A percentile compares a stretch with the other conserved stretches of the same genome.
These are phyloP conservation scores for Triticum turgidum DNA, from an alignment of 176 grass and related monocot species.

Conservation along the genomic window DNA sequence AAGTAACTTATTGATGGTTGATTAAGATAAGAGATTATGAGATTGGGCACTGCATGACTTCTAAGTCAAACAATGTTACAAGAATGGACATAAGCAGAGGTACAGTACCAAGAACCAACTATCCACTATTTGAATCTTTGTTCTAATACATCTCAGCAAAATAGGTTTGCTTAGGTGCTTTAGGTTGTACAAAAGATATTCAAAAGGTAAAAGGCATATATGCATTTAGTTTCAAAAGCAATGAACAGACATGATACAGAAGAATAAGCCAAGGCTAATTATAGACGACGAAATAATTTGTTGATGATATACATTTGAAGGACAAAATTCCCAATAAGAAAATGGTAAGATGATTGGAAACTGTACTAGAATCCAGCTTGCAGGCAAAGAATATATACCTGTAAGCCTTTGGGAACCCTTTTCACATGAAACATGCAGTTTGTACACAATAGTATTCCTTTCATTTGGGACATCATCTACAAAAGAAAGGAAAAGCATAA, in stretches of 20 bases:
- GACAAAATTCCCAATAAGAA: not conserved
- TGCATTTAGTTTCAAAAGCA: conserved; percentile 23
- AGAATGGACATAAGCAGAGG: not conserved
- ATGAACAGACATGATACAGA: not conserved
- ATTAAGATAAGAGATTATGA: not conserved
- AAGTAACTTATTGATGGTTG: not conserved
- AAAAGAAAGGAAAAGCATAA: conserved; percentile 29
- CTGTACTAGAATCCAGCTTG: not conserved
- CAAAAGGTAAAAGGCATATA: not conserved
- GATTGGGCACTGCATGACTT: not conserved
- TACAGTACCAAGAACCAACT: not conserved
- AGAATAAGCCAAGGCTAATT: not conserved
- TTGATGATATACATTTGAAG: conserved; percentile 2
- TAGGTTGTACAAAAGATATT: not conserved
- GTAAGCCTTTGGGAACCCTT: conserved; percentile 57
- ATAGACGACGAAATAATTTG: not conserved
- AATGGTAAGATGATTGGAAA: not conserved
- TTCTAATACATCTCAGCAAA: not conserved
- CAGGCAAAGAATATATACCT: conserved; percentile 49
- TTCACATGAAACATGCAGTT: conserved; percentile 69
- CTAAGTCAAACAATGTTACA: not conserved
- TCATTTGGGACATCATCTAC: conserved; percentile 87
- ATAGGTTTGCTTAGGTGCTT: not conserved
- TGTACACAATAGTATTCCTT: conserved; percentile 90
- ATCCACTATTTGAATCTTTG: not conserved